Evolutionary conservation across 2,329 filamentous ascomycete species (phyloP), one percentile per base, ranked within the genome.

Genomic region (Penicillium aurantiogriseum): DNA sequence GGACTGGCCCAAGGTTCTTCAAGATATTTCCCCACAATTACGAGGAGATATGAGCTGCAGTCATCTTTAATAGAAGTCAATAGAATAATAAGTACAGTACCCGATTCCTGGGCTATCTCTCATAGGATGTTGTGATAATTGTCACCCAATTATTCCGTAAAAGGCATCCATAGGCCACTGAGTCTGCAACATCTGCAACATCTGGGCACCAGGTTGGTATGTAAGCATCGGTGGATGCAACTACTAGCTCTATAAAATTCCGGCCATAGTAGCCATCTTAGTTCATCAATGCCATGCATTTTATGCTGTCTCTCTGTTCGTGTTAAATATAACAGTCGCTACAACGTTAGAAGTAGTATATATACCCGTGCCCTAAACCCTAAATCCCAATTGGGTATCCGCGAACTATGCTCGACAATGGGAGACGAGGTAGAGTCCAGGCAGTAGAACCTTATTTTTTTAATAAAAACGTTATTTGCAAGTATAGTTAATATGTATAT

Each of bases 291-390:
- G 2, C 11, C 11, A 33, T 33, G 0, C 11, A 33, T 15, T 33
- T 6, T 5, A 15, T 6, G 11, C 31, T 23, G 23, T 23, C 11
- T 15, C 11, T 33, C 13, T 33, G 11, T 33, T 15, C 5, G 31
- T 13, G 3, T 23, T 23, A 15, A 8, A 40, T 23, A 40, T 2
- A 40, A 10, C 2, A 17, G 21, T 33, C 31, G 6, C 11, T 33
- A 33, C 11, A 33, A 2, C 29, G 5, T 31, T 31, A 4, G 29
- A 31, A 5, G 29, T 13, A 31, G 31, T 40, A 39, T 10, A 50
- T 39, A 17, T 6, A 10, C 17, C 11, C 35, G n/a, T 69, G 68
- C 72, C 72, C 71, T 73, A 71, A 68, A 58, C 73, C 73, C 73
- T 75, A 74, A 38, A 59, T 56, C 67, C 67, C 50, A 54, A 58